Conservation (phyloP, 1,284 basidiomycete genomes). For the Cryptococcus hybrid region DNA sequence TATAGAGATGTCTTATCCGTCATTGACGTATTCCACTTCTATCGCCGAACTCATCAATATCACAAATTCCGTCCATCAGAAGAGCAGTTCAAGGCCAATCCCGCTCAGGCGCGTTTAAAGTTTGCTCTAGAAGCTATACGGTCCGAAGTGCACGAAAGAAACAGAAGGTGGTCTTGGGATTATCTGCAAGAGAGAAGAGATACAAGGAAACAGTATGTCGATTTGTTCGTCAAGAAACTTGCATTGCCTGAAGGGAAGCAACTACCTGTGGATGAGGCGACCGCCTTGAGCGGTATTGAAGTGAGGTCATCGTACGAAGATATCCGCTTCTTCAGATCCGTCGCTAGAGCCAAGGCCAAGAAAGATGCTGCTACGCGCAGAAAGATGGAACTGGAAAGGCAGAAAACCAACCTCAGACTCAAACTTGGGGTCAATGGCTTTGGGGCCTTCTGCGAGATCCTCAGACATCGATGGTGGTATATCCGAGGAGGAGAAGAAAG, state of each 20-base stretch:
- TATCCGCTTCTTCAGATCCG: conserved; percentile 95
- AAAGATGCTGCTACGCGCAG: conserved; percentile 75
- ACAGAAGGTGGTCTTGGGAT: conserved; percentile 86
- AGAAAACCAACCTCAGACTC: conserved; percentile 53
- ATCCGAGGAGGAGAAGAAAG: conserved; percentile 87
- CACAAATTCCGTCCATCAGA: conserved; percentile 70
- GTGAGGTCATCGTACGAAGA: conserved; percentile 87
- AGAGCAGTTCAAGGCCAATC: conserved; percentile 63
- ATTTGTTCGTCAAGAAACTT: conserved; percentile 69
- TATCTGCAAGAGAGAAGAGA: conserved; percentile 88
- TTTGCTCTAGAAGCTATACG: conserved; percentile 84
- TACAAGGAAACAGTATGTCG: conserved; percentile 77
- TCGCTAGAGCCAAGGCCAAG: conserved; percentile 82
- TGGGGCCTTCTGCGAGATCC: conserved; percentile 60
- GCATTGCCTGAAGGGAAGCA: conserved; percentile 50
- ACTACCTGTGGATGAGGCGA: conserved; percentile 62
- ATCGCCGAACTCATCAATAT: conserved; percentile 86
- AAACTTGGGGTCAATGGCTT: conserved; percentile 79
- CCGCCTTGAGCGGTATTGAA: conserved; percentile 69
- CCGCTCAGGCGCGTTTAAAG: conserved; percentile 68
- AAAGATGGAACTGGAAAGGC: conserved; percentile 67
- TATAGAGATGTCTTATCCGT: conserved; percentile 93
- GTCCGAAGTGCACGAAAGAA: conserved; percentile 80
- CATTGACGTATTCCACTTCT: conserved; percentile 97
- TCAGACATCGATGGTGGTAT: conserved; percentile 36